Conservation (phyloP, 495 filamentous ascomycete genomes). For the Aspergillus saccharolyticus region DNA sequence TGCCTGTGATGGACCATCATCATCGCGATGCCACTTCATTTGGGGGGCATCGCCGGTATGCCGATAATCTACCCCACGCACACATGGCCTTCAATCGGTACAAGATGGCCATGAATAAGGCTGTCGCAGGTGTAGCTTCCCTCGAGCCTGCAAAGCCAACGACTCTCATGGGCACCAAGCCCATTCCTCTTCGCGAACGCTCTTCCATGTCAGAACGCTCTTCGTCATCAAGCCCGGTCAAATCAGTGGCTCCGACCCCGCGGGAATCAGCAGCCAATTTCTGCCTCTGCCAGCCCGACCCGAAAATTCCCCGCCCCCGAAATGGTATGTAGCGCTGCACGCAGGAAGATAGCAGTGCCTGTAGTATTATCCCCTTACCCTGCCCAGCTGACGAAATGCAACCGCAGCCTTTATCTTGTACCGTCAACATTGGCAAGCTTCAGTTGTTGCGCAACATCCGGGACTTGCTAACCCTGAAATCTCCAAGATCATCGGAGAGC, state of each 20-base stretch:
- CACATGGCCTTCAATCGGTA: constrained; percentile 30
- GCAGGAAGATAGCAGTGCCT: not conserved
- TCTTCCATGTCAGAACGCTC: constrained; percentile 28
- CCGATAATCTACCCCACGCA: constrained; percentile 24
- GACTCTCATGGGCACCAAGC: constrained; percentile 14
- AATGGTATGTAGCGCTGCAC: constrained; percentile 66
- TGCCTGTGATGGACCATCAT: constrained; percentile 16
- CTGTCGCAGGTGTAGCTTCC: constrained; percentile 10
- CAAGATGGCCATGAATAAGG: constrained; percentile 20
- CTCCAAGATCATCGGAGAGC: constrained; percentile 93
- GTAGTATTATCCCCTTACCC: not conserved
- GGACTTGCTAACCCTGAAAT: constrained; percentile 95
- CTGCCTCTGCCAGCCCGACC: constrained; percentile 89
- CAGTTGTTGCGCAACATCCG: constrained; percentile 74
- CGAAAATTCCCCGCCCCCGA: constrained; percentile 88
- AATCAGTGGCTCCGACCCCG: constrained; percentile 16
- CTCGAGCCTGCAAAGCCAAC: constrained; percentile 13
- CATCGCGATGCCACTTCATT: constrained; percentile 13
- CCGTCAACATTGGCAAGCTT: constrained; percentile 84
- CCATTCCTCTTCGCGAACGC: constrained; percentile 24
- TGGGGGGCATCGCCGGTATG: constrained; percentile 20
- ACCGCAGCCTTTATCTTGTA: constrained; percentile 90
- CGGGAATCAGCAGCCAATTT: constrained; percentile 51
- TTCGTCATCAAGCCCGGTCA: constrained; percentile 32
- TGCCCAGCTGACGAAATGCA: not conserved